Evolutionary conservation across 495 filamentous ascomycete genomes (phyloP).

Genomic region (Neurospora hispaniola): DNA sequence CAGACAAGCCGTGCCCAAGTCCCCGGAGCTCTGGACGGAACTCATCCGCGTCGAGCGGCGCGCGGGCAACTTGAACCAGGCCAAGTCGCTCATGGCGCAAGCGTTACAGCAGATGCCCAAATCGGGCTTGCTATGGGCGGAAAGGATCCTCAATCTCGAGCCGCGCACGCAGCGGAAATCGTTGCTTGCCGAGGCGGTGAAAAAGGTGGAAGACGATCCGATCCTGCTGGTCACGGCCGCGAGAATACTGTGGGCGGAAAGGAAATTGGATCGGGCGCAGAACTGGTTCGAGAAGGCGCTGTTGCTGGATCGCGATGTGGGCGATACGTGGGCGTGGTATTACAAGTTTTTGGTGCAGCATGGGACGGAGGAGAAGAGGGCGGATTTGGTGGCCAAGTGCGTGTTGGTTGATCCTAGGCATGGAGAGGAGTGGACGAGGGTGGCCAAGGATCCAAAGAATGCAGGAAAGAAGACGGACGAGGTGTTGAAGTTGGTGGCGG

Average conservation of each 20-base stretch:
- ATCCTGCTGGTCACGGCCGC: slow-evolving; percentile 58
- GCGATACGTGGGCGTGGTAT: slow-evolving; percentile 98
- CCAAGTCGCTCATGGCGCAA: slow-evolving; percentile 82
- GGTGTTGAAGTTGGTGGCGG: slow-evolving; percentile 65
- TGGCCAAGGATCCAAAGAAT: slow-evolving; percentile 79
- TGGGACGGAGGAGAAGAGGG: slow-evolving; percentile 84
- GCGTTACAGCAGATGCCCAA: slow-evolving; percentile 85
- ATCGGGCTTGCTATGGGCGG: slow-evolving; percentile 83
- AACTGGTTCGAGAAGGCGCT: slow-evolving; percentile 97
- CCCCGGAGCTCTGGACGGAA: slow-evolving; percentile 78
- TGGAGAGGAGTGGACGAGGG: slow-evolving; percentile 82
- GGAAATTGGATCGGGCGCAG: slow-evolving; percentile 79
- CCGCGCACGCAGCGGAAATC: slow-evolving; percentile 83
- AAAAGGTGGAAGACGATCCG: slow-evolving; percentile 89
- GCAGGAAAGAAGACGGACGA: slow-evolving; percentile 64
- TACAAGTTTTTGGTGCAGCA: slow-evolving; percentile 86
- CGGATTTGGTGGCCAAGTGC: slow-evolving; percentile 67
- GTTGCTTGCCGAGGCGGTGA: slow-evolving; percentile 83
- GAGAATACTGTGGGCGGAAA: slow-evolving; percentile 47
- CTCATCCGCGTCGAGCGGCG: slow-evolving; percentile 84
- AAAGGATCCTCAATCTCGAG: slow-evolving; percentile 91
- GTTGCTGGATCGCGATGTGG: slow-evolving; percentile 69
- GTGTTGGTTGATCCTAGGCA: slow-evolving; percentile 71
- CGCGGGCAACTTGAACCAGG: slow-evolving; percentile 72
- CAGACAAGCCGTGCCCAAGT: slow-evolving; percentile 74